Conservation (phyloP, 768 basidiomycete species). For the Hericium erinaceus region DNA sequence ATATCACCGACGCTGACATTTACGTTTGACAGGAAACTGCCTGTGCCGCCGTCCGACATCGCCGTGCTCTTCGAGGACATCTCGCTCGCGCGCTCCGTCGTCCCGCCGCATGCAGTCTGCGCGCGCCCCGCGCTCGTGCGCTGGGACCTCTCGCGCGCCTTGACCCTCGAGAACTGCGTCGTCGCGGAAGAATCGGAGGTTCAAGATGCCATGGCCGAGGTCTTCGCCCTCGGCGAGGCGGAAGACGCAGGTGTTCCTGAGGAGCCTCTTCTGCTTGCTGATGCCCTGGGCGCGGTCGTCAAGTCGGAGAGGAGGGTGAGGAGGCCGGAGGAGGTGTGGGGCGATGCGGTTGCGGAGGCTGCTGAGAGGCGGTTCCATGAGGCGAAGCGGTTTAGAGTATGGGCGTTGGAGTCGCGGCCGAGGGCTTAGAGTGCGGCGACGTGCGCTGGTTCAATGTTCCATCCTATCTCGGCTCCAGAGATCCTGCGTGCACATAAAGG, state of each 20-base stretch:
- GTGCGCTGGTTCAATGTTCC: no score
- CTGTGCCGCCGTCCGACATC: conserved; percentile 78
- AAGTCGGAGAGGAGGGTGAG: neutral
- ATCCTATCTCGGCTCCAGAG: no score
- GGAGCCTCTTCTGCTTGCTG: conserved; percentile 6
- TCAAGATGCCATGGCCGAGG: conserved; percentile 49
- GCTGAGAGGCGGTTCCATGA: neutral
- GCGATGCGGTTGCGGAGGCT: neutral
- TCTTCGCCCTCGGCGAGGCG: conserved; percentile 14
- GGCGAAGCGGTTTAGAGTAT: neutral
- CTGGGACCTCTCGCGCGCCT: conserved; percentile 63
- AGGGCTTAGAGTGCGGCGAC: no score
- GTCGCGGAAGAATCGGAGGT: conserved; percentile 75
- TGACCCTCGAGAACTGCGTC: conserved; percentile 76
- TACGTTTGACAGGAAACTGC: conserved; percentile 44
- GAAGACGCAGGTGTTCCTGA: neutral
- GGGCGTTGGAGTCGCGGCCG: neutral
- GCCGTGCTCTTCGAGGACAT: conserved; percentile 83
- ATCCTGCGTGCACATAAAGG: no score
- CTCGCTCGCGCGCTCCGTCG: conserved; percentile 62
- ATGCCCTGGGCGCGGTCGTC: conserved; percentile 21
- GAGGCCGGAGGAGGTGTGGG: conserved; percentile 11
- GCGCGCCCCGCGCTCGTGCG: conserved; percentile 64
- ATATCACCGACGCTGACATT: neutral
- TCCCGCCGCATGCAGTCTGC: conserved; percentile 73